phyloP scores from a whole-genome alignment of 768 basidiomycete species.

The Agaricus bisporus region DNA sequence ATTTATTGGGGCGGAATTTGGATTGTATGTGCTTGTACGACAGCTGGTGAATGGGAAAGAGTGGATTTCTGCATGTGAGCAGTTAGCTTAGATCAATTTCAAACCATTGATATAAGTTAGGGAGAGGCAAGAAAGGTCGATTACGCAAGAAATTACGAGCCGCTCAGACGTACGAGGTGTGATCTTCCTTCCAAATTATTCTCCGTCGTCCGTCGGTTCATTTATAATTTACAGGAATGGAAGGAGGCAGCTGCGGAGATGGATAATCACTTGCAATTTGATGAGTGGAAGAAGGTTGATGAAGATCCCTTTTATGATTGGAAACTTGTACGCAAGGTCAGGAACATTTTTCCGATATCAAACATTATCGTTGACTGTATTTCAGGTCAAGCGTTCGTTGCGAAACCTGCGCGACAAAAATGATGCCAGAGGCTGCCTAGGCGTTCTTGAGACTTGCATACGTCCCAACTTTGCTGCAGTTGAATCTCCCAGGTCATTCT shows the following conservation, averaged over 20 bases:
- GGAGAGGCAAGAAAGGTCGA: constrained; percentile 80
- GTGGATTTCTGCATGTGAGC: constrained; percentile 81
- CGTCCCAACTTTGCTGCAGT: constrained; percentile 91
- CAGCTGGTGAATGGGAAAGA: constrained; percentile 95
- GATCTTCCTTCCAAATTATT: constrained; percentile 12
- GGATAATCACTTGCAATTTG: constrained; percentile 79
- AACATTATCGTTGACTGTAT: not conserved
- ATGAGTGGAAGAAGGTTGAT: constrained; percentile 85
- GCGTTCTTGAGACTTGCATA: constrained; percentile 87
- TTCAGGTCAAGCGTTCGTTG: constrained; percentile 71
- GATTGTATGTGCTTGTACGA: constrained; percentile 79
- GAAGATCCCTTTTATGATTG: constrained; percentile 92
- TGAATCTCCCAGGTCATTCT: constrained; percentile 65
- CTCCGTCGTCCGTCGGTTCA: not conserved
- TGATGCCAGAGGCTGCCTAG: constrained; percentile 82
- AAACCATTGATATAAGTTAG: constrained; percentile 27
- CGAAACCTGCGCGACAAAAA: constrained; percentile 63
- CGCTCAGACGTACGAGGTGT: constrained; percentile 67
- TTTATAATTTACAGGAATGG: constrained; percentile 56
- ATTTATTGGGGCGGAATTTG: constrained; percentile 81
- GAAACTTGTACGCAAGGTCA: constrained; percentile 73
- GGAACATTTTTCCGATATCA: not conserved
- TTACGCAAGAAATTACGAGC: constrained; percentile 71
- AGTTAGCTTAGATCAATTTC: not conserved
- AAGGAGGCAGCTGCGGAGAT: constrained; percentile 70